Conservation (phyloP, 768 basidiomycete species). For the Mycena albidolilacea region DNA sequence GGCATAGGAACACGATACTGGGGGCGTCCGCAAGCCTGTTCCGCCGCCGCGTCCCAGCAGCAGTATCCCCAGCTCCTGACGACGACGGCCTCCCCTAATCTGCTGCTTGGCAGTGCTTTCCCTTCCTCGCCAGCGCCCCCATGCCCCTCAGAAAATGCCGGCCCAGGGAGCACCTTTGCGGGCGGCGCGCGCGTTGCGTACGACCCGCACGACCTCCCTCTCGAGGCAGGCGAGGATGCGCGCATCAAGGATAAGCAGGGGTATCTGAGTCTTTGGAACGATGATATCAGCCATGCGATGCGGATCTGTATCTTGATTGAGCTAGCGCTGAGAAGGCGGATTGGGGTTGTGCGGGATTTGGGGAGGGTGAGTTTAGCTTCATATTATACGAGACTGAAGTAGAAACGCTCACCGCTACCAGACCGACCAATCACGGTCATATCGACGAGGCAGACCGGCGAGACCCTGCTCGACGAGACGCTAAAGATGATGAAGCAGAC, state of each 20-base stretch:
- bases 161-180: not conserved
- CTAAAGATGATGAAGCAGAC: constrained; percentile 56
- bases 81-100: not conserved
- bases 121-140: no score
- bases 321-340: not conserved
- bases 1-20: no score
- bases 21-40: not conserved
- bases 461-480: constrained; percentile 93
- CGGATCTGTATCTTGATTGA: not conserved
- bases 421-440: not conserved
- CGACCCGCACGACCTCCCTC: no score
- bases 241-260: not conserved
- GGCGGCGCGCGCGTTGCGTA: no score
- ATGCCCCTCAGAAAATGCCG: not conserved
- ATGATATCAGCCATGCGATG: constrained; percentile 1
- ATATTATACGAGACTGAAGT: no score
- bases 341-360: not conserved
- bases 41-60: not conserved
- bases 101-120: no score
- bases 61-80: not conserved
- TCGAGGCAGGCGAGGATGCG: no score
- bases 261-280: not conserved
- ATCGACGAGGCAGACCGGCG: constrained; percentile 85
- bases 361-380: not conserved
- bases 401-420: not conserved